Conservation (phyloP, 1,284 basidiomycete genomes). For the Coriolopsis trogii region DNA sequence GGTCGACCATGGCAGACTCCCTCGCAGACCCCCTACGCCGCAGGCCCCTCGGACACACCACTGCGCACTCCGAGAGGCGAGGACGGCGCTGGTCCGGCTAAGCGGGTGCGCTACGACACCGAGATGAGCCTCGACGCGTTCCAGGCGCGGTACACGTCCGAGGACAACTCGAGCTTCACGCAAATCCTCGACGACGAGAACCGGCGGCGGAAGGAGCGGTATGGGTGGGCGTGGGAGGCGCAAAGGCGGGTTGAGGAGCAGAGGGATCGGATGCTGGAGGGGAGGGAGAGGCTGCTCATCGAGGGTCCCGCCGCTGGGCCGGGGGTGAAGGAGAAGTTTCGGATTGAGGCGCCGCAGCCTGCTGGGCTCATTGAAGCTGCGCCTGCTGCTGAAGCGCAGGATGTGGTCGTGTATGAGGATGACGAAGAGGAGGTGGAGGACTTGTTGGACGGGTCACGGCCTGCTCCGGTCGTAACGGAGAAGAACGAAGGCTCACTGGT, state of each 20-base stretch:
- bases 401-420: conserved; percentile 29
- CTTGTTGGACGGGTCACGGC: conserved; percentile 16
- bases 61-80: conserved; percentile 45
- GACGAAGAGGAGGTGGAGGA: conserved; percentile 30
- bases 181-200: conserved; percentile 91
- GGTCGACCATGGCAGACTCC: conserved; percentile 53
- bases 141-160: conserved; percentile 89
- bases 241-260: conserved; percentile 77
- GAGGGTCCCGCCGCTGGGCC: conserved; percentile 63
- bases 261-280: conserved; percentile 62
- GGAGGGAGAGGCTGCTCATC: conserved; percentile 65
- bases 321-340: conserved; percentile 68
- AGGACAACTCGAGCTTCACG: conserved; percentile 95
- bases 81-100: conserved; percentile 45
- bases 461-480: conserved; percentile 18
- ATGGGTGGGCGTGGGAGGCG: conserved; percentile 91
- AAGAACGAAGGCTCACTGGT: conserved; percentile 19
- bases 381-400: conserved; percentile 45
- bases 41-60: conserved; percentile 69
- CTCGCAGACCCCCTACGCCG: conserved; percentile 66
- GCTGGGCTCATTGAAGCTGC: conserved; percentile 50
- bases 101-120: conserved; percentile 61
- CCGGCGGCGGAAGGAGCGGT: conserved; percentile 71
- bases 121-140: conserved; percentile 79
- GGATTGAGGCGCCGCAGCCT: conserved; percentile 59